Evolutionary conservation across 2,329 filamentous ascomycete genomes (phyloP).

Genomic region (Exophiala phaeomuriformis): DNA sequence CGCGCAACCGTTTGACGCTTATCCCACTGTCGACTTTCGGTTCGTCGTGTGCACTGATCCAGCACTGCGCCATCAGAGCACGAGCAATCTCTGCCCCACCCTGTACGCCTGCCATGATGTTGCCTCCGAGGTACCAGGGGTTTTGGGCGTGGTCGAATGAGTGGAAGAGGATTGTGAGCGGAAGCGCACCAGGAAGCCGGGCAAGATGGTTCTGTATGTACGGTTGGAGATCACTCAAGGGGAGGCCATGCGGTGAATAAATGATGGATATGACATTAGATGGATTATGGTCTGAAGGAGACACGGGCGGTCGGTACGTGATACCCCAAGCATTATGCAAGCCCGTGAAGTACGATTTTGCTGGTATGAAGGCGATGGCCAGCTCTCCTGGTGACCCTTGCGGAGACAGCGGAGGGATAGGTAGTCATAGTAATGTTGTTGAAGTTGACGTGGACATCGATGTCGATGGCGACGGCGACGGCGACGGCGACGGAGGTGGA

Average conservation of each 20-base stretch:
- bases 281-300: conserved; percentile 20
- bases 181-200: conserved; percentile 38
- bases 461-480: too few species aligned
- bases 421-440: conserved; percentile 36
- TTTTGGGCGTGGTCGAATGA: conserved; percentile 47
- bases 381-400: conserved; percentile 57
- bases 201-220: conserved; percentile 45
- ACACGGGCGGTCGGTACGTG: conserved; percentile 57
- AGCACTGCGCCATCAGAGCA: conserved; percentile 44
- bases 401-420: conserved; percentile 48
- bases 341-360: conserved; percentile 53
- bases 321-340: conserved; percentile 63
- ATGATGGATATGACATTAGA: conserved; percentile 42
- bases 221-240: conserved; percentile 39
- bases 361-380: conserved; percentile 60
- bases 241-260: conserved; percentile 49
- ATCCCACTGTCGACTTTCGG: conserved; percentile 45
- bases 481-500: too few species aligned
- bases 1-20: conserved; percentile 40
- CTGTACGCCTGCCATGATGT: conserved; percentile 44
- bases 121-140: conserved; percentile 49
- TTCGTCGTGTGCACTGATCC: conserved; percentile 50
- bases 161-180: conserved; percentile 47
- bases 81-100: conserved; percentile 45
- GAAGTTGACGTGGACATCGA: too few species aligned